These are phyloP conservation scores for Apophysomyces ossiformis DNA, from an alignment of 371 early-diverging fungal genomes.

Conservation along the genomic window DNA sequence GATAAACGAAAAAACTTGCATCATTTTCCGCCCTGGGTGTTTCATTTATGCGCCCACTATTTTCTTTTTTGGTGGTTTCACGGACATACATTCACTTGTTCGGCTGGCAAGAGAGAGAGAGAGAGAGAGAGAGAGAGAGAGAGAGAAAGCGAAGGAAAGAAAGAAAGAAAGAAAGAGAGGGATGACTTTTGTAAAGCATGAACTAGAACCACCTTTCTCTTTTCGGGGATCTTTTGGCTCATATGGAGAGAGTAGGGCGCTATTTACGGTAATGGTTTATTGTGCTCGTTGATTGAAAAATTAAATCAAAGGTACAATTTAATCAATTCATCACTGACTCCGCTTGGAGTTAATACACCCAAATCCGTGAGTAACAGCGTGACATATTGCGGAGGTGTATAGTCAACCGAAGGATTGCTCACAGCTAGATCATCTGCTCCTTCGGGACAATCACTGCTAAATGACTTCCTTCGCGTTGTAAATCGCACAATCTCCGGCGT, in stretches of 20 bases:
- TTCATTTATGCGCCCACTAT: slow-evolving; percentile 6
- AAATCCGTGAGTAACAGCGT: slow-evolving; percentile 91
- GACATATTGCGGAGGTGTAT: slow-evolving; percentile 94
- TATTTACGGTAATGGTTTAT: no score
- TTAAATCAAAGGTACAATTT: slow-evolving; percentile 73
- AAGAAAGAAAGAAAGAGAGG: no score
- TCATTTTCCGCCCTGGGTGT: background rate
- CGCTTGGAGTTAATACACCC: slow-evolving; percentile 93
- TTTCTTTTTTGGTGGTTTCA: no score
- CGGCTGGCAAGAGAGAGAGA: background rate
- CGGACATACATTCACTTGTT: background rate
- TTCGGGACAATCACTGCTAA: slow-evolving; percentile 33
- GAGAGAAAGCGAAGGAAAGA: background rate
- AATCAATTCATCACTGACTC: slow-evolving; percentile 90
- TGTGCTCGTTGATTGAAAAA: background rate
- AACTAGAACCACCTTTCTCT: no score
- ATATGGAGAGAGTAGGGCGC: no score
- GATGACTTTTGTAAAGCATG: no score
- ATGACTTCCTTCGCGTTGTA: slow-evolving; percentile 46
- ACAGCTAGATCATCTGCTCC: slow-evolving; percentile 49
- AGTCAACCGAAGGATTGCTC: slow-evolving; percentile 88
- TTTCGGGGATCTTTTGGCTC: no score
- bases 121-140: background rate
- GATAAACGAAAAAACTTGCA: background rate
- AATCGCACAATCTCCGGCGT: slow-evolving; percentile 71